Base-by-base conservation (phyloP, 106 monocot species). In the Xerophyta viscosa region DNA sequence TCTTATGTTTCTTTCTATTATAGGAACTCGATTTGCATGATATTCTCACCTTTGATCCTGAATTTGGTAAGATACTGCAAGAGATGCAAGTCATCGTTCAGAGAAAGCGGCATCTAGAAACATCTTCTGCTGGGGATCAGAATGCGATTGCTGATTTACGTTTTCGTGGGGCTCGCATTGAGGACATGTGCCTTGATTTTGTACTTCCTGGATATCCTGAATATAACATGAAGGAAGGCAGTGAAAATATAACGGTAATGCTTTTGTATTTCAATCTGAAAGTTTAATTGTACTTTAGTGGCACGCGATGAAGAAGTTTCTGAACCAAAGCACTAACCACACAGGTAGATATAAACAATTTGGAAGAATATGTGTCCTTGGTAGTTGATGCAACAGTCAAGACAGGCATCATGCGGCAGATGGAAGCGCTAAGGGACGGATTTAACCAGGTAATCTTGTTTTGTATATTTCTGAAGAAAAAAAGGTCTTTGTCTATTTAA, bases 361-460 rank as follows among this genome's bases (percentile, higher is more conserved):
- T 98, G 68, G 98, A 98, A 66, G 79, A 90, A 23, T 98, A 98
- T 29, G 60, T 98, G 61, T 63, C 70, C 27, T 80, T 90, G 80
- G 90, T 90, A 13, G 90, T 98, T 64, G 79, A 77, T 75, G 89
- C 90, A 44, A 90, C 86, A 22, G 66, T 86, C 37, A 86, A 83
- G 58, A 56, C 79, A 49, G 98, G 98, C 47, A 90, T 98, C 57
- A 57, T 52, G 27, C 69, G 86, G 55, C 98, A 98, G 43, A 74
- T 98, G 56, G 90, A 98, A 54, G 98, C 90, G 51, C 82, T 98
- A 69, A 73, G 82, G 61, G 71, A 67, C 49, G 98, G 98, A 0
- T 98, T 98, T 26, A 98, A 90, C 54, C 98, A 98, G 90, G 98
- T 80, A 71, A 39, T 47, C n/a, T n/a, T n/a, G n/a, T n/a, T n/a